Conservation (phyloP, 371 early-diverging fungal genomes). For the Gilbertella persicaria region DNA sequence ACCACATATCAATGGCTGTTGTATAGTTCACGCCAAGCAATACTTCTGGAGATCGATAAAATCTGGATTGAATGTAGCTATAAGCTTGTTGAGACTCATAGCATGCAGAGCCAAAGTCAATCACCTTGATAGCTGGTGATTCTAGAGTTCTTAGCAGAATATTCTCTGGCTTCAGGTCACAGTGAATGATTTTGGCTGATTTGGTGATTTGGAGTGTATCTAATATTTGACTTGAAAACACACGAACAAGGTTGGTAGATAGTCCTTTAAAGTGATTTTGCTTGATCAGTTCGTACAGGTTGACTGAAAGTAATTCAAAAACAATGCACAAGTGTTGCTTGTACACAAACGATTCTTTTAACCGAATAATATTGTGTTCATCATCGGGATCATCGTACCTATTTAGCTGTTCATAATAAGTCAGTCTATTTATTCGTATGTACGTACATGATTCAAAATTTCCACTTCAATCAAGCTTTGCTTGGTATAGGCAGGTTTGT, state of each 20-base stretch:
- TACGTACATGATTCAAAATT: conserved; percentile 74
- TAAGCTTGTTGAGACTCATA: conserved; percentile 83
- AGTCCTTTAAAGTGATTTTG: conserved; percentile 95
- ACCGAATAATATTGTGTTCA: conserved; percentile 79
- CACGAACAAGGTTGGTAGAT: conserved; percentile 83
- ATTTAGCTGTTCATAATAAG: conserved; percentile 62
- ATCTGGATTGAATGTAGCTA: conserved; percentile 94
- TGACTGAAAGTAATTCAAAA: conserved; percentile 93
- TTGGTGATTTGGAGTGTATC: conserved; percentile 64
- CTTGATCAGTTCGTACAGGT: conserved; percentile 96
- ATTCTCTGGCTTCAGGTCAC: conserved; percentile 99
- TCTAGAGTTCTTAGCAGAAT: conserved; percentile 85
- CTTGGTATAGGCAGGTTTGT: conserved; percentile 92
- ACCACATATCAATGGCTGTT: conserved; percentile 97
- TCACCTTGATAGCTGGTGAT: conserved; percentile 90
- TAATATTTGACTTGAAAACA: conserved; percentile 82
- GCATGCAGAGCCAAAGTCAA: conserved; percentile 97
- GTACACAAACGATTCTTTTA: conserved; percentile 91
- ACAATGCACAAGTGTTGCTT: conserved; percentile 95
- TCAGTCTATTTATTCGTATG: background rate
- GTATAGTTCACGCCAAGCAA: conserved; percentile 84
- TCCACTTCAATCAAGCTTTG: conserved; percentile 96
- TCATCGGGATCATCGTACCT: conserved; percentile 75
- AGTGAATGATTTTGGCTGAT: conserved; percentile 84
- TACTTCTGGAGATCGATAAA: conserved; percentile 95